phyloP scores from a whole-genome alignment of 1,284 basidiomycete species.

The Cryptococcus amylolentus region DNA sequence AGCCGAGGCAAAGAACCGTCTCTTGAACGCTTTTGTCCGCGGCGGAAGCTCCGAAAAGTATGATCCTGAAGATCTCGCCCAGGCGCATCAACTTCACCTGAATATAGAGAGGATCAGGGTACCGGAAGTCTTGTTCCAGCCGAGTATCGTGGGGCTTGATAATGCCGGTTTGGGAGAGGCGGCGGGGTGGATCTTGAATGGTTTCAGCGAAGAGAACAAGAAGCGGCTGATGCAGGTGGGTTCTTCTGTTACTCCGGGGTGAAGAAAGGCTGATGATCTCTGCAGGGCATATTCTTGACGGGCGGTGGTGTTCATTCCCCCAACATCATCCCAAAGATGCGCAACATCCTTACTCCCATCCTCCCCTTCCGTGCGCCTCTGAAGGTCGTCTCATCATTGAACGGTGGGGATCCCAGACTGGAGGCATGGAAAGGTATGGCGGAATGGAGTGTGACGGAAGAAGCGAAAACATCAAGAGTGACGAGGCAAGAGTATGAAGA shows the following conservation, averaged over 20 bases:
- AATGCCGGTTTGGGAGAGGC: constrained; percentile 91
- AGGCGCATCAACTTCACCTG: constrained; percentile 73
- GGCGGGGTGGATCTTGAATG: constrained; percentile 76
- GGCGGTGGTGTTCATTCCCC: constrained; percentile 75
- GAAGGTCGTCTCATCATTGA: constrained; percentile 56
- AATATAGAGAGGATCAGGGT: constrained; percentile 92
- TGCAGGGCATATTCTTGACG: constrained; percentile 84
- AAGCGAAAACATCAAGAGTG: constrained; percentile 59
- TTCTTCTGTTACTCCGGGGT: not conserved
- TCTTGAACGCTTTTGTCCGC: constrained; percentile 74
- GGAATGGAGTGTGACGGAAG: constrained; percentile 64
- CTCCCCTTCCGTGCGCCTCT: constrained; percentile 74
- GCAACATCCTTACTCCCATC: constrained; percentile 68
- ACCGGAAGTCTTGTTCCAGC: constrained; percentile 91
- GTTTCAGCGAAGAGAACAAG: constrained; percentile 68
- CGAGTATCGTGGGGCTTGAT: constrained; percentile 89
- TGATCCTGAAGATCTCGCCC: constrained; percentile 61
- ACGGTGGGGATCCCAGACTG: constrained; percentile 58
- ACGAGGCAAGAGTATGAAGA: constrained; percentile 86
- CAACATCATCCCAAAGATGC: constrained; percentile 66
- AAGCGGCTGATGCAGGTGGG: constrained; percentile 57
- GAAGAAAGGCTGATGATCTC: not conserved
- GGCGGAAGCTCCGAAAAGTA: constrained; percentile 57
- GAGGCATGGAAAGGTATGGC: constrained; percentile 96
- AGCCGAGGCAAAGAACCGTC: constrained; percentile 69